Conservation (phyloP, 345 rosid species). For the Citropsis articulata region DNA sequence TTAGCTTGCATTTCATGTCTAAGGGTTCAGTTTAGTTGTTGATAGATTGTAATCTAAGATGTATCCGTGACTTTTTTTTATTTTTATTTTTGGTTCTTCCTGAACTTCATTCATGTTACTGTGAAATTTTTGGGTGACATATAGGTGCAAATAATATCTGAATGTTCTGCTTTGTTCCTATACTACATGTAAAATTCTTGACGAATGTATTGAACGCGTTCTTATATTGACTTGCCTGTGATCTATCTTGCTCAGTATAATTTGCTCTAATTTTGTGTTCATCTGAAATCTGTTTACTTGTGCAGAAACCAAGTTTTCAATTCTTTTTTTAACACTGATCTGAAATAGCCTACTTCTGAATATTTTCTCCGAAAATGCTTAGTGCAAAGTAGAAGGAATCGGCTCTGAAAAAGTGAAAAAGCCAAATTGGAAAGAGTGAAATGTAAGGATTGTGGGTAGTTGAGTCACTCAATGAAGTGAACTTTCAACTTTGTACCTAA, state of each 20-base stretch:
- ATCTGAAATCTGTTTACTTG: not conserved
- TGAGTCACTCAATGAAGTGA: not conserved
- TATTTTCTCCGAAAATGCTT: not conserved
- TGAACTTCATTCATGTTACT: slow-evolving; percentile 3
- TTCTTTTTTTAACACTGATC: not conserved
- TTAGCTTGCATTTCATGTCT: slow-evolving; percentile 17
- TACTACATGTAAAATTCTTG: not conserved
- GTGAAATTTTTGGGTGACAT: slow-evolving; percentile 13
- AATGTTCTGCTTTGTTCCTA: slow-evolving; percentile 11
- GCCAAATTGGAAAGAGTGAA: not conserved
- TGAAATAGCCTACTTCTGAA: not conserved
- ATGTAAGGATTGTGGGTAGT: not conserved
- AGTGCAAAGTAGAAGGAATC: not conserved
- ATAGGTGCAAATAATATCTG: slow-evolving; percentile 18
- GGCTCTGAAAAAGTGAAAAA: not conserved
- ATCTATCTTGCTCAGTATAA: not conserved
- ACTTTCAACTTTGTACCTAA: not conserved
- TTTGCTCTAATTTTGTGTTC: not conserved
- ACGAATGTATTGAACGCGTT: slow-evolving; percentile 10
- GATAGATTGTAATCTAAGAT: slow-evolving; percentile 14
- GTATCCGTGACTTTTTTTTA: not conserved
- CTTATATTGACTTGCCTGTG: not conserved
- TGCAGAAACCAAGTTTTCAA: not conserved
- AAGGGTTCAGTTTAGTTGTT: slow-evolving; percentile 7
- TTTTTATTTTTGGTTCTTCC: not conserved